Conservation (phyloP, 768 basidiomycete species). For the Podaxis sp. region DNA sequence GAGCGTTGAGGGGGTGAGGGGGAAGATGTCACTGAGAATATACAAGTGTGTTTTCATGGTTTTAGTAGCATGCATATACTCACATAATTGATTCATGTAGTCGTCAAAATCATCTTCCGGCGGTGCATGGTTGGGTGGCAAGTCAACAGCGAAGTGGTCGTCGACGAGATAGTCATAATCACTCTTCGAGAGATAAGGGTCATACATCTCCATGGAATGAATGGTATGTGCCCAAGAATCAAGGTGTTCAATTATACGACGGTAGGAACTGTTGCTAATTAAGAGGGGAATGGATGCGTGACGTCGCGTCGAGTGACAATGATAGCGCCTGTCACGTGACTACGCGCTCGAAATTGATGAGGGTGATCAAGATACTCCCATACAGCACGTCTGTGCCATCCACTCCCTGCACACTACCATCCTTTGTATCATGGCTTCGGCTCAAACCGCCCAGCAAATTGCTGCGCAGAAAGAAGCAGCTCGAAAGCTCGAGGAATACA, state of each 20-base stretch:
- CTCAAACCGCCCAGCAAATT: slow-evolving; percentile 29
- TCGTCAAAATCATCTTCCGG: slow-evolving; percentile 17
- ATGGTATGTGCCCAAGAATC: not conserved
- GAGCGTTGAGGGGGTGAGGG: slow-evolving; percentile 33
- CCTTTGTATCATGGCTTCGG: slow-evolving; percentile 26
- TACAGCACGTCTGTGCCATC: slow-evolving; percentile 2
- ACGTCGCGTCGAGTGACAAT: slow-evolving; percentile 2
- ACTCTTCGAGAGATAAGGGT: not conserved
- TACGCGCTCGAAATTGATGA: slow-evolving; percentile 6
- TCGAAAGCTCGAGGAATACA: slow-evolving; percentile 70
- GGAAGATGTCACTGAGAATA: slow-evolving; percentile 28
- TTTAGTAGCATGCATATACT: slow-evolving; percentile 18
- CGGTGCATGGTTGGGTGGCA: not conserved
- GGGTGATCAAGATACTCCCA: slow-evolving; percentile 12
- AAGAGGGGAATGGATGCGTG: not conserved
- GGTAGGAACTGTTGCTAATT: not conserved
- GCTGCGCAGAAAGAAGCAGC: slow-evolving; percentile 41
- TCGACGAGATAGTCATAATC: slow-evolving; percentile 12
- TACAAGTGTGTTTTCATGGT: not conserved
- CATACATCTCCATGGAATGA: not conserved
- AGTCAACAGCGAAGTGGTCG: not conserved
- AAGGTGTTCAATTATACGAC: not conserved
- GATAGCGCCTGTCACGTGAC: not conserved
- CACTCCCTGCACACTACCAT: not conserved
- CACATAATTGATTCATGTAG: slow-evolving; percentile 14